Base-by-base conservation (phyloP, 1,284 basidiomycete genomes). In the Coriolopsis trogii region DNA sequence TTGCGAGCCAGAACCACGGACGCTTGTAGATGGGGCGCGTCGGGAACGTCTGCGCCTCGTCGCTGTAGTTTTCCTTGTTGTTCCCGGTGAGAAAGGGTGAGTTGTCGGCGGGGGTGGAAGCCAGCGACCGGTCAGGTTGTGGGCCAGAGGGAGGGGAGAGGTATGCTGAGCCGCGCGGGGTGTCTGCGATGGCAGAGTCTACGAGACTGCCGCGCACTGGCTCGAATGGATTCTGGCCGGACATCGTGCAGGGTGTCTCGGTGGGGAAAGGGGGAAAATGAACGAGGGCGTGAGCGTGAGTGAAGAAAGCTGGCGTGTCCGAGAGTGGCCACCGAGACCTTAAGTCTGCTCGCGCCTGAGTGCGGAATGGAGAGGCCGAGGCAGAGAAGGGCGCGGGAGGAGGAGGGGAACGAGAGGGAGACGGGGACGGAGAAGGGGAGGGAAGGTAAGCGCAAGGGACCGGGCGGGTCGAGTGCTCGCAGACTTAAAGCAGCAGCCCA, bases 11-110 rank as follows among this genome's bases (percentile, higher is more conserved):
- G 49, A 67, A 55, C 42, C 60, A 48, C 6, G 63, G 63, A 6
- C 60, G 58, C 56, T 61, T 64, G 55, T 61, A 62, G 10, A 62
- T 52, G 9, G 60, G 58, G 60, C 26, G 73, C 67, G 41, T 13
- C 21, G 41, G 41, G 20, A 4, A 29, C 10, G 3, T 34, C 3
- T 38, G 24, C 3, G 46, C 33, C 16, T 41, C 30, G 34, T 23
- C 24, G 28, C 26, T 26, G 30, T 37, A 28, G 20, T 31, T 42
- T 28, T 53, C 52, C 52, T 53, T 53, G 46, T 33, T 41, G 15
- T 25, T 23, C 8, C 25, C 39, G 25, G 46, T 16, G 31, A 53
- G 47, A 47, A 53, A 53, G 24, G 52, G 52, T 3, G 52, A 48
- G 15, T 36, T 37, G 37, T 53, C 52, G 30, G 30, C 46, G 13